A percentile compares a stretch with the other conserved stretches of the same genome.
Conservation (phyloP, 2,329 filamentous ascomycete species). For the Xylariaceae sp. region DNA sequence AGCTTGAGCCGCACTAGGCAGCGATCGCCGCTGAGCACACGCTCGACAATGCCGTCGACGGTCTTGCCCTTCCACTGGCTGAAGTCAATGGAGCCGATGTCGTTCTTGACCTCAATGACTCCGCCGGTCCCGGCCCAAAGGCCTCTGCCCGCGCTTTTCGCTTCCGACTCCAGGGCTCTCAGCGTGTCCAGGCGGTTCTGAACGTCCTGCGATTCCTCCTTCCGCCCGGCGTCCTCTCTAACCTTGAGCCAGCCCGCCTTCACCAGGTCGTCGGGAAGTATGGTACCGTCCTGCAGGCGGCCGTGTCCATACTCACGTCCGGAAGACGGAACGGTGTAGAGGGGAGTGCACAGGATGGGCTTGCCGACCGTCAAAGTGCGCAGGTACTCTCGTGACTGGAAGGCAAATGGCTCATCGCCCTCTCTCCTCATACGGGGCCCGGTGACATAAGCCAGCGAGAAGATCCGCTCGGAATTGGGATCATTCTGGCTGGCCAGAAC, state of each 20-base stretch:
- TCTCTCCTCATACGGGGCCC: conserved; percentile 83
- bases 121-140: conserved; percentile 66
- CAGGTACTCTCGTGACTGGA: conserved; percentile 90
- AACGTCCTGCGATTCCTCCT: conserved; percentile 78
- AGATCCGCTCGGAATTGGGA: conserved; percentile 72
- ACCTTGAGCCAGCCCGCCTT: conserved; percentile 90
- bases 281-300: conserved; percentile 67
- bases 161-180: conserved; percentile 68
- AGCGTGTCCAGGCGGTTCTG: conserved; percentile 69
- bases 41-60: conserved; percentile 82
- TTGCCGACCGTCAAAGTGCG: conserved; percentile 82
- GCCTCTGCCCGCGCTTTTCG: conserved; percentile 73
- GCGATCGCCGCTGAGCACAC: conserved; percentile 85
- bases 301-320: conserved; percentile 85
- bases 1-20: conserved; percentile 77
- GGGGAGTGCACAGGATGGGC: conserved; percentile 73
- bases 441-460: conserved; percentile 88
- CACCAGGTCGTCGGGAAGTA: conserved; percentile 75
- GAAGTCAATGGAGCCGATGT: conserved; percentile 73
- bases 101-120: conserved; percentile 72
- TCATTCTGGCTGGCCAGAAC: conserved; percentile 78
- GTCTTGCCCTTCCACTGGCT: conserved; percentile 80
- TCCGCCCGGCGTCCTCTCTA: conserved; percentile 86
- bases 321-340: conserved; percentile 81
- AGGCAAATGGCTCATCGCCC: conserved; percentile 86